Percentiles rank a stretch among this genome's conserved stretches.
Evolutionary conservation across 305 asterid species (phyloP).

Genomic region (Fraxinus dipetala): DNA sequence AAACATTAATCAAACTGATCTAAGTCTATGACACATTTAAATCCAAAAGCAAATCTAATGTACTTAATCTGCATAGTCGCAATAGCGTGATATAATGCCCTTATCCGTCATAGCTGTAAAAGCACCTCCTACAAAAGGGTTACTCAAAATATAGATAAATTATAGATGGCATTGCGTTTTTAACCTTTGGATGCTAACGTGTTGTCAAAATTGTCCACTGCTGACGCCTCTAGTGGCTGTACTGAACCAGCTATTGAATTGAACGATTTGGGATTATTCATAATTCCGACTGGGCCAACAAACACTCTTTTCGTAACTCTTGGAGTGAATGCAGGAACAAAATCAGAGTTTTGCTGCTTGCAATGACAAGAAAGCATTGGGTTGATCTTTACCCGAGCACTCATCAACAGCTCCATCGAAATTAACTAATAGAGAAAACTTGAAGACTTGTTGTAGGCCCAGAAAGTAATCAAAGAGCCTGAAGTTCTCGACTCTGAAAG

Average conservation of each 20-base stretch:
- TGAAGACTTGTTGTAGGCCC: neutral
- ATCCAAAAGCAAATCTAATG: neutral
- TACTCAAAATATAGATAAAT: neutral
- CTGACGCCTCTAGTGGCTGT: slow-evolving; percentile 56
- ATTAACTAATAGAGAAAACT: neutral
- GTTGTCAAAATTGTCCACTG: slow-evolving; percentile 47
- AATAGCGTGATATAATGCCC: neutral
- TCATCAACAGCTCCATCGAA: slow-evolving; percentile 42
- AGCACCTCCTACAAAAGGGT: neutral
- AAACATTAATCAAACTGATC: neutral
- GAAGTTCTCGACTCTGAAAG: neutral
- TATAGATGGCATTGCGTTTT: neutral
- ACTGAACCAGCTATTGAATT: slow-evolving; percentile 50
- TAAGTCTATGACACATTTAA: slow-evolving; percentile 12
- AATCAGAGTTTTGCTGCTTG: slow-evolving; percentile 24
- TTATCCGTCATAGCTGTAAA: neutral
- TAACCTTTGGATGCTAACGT: slow-evolving; percentile 73
- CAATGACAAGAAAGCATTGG: slow-evolving; percentile 25
- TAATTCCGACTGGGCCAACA: slow-evolving; percentile 23
- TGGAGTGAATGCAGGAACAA: slow-evolving; percentile 33
- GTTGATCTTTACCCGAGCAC: slow-evolving; percentile 33
- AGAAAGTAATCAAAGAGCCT: neutral
- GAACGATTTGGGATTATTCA: slow-evolving; percentile 41
- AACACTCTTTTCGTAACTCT: slow-evolving; percentile 31
- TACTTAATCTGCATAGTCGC: neutral